Conservation (phyloP, 2,329 filamentous ascomycete genomes). For the Bipolaris gigantea region DNA sequence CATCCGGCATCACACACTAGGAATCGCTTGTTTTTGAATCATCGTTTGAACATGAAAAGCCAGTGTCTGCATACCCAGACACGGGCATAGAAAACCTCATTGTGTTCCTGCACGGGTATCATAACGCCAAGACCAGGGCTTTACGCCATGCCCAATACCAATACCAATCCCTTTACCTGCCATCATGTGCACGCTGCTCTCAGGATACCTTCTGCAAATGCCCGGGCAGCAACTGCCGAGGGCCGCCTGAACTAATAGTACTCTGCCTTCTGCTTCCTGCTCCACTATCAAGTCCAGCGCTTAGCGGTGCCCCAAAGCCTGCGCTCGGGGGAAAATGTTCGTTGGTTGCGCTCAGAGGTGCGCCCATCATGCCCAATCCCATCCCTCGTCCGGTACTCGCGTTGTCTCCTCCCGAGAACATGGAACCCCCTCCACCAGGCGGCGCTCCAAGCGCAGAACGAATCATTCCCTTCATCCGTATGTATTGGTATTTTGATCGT, state of each 20-base stretch:
- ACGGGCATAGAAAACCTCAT: neutral
- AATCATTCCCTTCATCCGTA: conserved; percentile 66
- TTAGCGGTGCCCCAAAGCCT: conserved; percentile 33
- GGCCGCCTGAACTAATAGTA: conserved; percentile 34
- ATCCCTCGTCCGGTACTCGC: conserved; percentile 29
- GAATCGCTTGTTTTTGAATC: neutral
- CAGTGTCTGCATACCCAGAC: neutral
- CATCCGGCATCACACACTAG: neutral
- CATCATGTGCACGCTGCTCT: conserved; percentile 22
- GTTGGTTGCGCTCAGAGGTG: conserved; percentile 31
- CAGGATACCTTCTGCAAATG: conserved; percentile 29
- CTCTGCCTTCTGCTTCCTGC: conserved; percentile 36
- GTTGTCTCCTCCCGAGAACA: conserved; percentile 29
- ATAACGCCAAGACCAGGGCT: conserved; percentile 1
- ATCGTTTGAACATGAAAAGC: neutral
- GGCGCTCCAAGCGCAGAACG: conserved; percentile 58
- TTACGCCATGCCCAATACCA: neutral
- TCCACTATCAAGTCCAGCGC: conserved; percentile 35
- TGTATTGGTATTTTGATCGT: conserved; percentile 59
- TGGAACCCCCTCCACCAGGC: conserved; percentile 29
- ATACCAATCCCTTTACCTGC: conserved; percentile 28
- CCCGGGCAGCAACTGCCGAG: conserved; percentile 43
- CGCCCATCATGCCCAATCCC: conserved; percentile 38
- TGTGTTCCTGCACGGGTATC: conserved; percentile 6
- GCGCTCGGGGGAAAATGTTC: conserved; percentile 39